These are phyloP conservation scores for Fusarium praegraminearum DNA, from an alignment of 2,329 filamentous ascomycete species.

Conservation along the genomic window DNA sequence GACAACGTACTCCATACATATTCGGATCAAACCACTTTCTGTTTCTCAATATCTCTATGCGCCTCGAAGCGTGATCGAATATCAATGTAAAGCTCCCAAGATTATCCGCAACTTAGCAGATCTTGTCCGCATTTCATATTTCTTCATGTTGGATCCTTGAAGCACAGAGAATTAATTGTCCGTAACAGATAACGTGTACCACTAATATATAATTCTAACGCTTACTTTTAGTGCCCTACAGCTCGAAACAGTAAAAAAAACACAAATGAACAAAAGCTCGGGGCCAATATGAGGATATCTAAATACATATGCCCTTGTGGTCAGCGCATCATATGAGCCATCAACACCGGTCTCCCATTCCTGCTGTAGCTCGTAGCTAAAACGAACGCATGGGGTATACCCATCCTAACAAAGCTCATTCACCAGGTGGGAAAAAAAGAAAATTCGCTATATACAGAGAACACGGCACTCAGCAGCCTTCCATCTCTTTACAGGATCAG, in stretches of 20 bases:
- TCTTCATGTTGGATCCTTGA: not conserved
- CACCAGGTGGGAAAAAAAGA: constrained; percentile 33
- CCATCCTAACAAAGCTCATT: constrained; percentile 14
- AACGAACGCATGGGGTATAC: constrained; percentile 32
- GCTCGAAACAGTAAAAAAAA: constrained; percentile 25
- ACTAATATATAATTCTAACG: constrained; percentile 41
- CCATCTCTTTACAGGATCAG: constrained; percentile 39
- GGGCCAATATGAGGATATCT: constrained; percentile 42
- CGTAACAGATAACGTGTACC: not conserved
- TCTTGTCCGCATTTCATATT: not conserved
- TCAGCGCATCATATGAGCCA: constrained; percentile 22
- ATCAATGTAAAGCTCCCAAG: not conserved
- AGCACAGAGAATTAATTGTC: not conserved
- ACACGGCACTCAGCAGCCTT: constrained; percentile 29
- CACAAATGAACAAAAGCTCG: constrained; percentile 35
- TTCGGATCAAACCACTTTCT: not conserved
- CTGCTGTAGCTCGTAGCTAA: constrained; percentile 7
- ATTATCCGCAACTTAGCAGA: not conserved
- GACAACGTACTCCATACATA: constrained; percentile 7
- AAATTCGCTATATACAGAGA: constrained; percentile 47
- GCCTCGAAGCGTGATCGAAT: not conserved
- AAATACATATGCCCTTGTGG: constrained; percentile 42
- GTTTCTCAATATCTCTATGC: not conserved
- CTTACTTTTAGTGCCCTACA: constrained; percentile 42
- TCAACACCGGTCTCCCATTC: constrained; percentile 5